These are phyloP conservation scores for Aureobasidium pullulans DNA, from an alignment of 2,329 filamentous ascomycete species.

Conservation along the genomic window DNA sequence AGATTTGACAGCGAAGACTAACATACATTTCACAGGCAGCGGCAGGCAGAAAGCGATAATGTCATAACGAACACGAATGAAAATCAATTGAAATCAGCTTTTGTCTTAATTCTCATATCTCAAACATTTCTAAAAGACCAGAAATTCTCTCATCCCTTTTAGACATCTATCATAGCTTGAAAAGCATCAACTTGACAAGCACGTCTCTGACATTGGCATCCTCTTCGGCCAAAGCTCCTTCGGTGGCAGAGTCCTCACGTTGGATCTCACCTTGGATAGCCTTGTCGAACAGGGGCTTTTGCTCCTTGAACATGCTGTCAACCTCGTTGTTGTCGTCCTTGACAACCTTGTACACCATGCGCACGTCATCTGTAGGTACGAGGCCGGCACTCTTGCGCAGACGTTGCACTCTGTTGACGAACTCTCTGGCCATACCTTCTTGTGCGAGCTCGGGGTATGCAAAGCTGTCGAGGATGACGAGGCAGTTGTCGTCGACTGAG, in stretches of 20 bases:
- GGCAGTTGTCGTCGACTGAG: slow-evolving; percentile 80
- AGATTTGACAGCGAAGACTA: neutral
- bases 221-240: slow-evolving; percentile 48
- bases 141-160: neutral
- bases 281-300: slow-evolving; percentile 28
- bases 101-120: neutral
- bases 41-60: slow-evolving; percentile 12
- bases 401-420: slow-evolving; percentile 87
- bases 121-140: neutral
- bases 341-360: slow-evolving; percentile 78
- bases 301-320: slow-evolving; percentile 29
- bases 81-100: neutral
- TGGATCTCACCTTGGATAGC: slow-evolving; percentile 35
- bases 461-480: slow-evolving; percentile 80
- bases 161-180: slow-evolving; percentile 51
- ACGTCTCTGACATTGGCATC: slow-evolving; percentile 77
- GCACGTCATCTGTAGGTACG: slow-evolving; percentile 85
- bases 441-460: slow-evolving; percentile 78
- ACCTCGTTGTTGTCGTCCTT: slow-evolving; percentile 42
- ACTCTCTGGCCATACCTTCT: slow-evolving; percentile 83
- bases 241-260: slow-evolving; percentile 34
- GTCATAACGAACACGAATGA: neutral
- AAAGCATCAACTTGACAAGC: slow-evolving; percentile 62
- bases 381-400: slow-evolving; percentile 90
- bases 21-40: neutral